phyloP scores from a whole-genome alignment of 176 grass and related monocot genomes.

The Raddia guianensis region DNA sequence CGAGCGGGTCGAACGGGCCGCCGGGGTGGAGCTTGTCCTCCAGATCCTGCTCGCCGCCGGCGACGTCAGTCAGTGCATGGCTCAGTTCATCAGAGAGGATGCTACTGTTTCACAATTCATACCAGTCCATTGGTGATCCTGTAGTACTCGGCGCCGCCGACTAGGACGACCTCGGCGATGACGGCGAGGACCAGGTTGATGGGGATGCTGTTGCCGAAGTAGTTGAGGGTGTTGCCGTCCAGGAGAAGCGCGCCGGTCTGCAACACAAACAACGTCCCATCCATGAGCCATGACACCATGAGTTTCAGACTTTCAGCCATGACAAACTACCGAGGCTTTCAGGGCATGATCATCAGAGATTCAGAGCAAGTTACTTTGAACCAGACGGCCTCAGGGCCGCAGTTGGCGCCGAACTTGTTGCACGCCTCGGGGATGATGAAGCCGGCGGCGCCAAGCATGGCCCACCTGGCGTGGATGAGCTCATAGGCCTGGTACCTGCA shows the following conservation, averaged over 20 bases:
- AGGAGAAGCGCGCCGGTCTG: constrained; percentile 95
- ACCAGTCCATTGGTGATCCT: constrained; percentile 87
- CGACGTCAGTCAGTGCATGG: neutral
- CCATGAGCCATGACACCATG: neutral
- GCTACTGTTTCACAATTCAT: too few species aligned
- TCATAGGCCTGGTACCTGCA: constrained; percentile 94
- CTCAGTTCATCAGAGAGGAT: too few species aligned
- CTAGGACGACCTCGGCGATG: constrained; percentile 72
- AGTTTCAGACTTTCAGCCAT: neutral
- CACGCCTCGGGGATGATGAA: constrained; percentile 92
- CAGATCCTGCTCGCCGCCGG: constrained; percentile 49
- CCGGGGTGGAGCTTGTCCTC: constrained; percentile 94
- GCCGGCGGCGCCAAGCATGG: constrained; percentile 94
- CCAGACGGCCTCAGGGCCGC: constrained; percentile 96
- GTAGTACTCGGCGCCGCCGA: constrained; percentile 98
- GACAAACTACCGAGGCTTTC: too few species aligned
- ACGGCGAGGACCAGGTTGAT: constrained; percentile 88
- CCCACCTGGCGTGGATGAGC: constrained; percentile 96
- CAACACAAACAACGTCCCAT: neutral
- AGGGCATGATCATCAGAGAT: neutral
- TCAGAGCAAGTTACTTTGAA: constrained; percentile 61
- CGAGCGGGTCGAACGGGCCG: constrained; percentile 89
- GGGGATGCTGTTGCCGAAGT: constrained; percentile 96
- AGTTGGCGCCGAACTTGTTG: constrained; percentile 97
- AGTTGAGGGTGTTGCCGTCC: constrained; percentile 93